Base-by-base conservation (phyloP, 2,329 filamentous ascomycete species). In the Fusarium sp. region DNA sequence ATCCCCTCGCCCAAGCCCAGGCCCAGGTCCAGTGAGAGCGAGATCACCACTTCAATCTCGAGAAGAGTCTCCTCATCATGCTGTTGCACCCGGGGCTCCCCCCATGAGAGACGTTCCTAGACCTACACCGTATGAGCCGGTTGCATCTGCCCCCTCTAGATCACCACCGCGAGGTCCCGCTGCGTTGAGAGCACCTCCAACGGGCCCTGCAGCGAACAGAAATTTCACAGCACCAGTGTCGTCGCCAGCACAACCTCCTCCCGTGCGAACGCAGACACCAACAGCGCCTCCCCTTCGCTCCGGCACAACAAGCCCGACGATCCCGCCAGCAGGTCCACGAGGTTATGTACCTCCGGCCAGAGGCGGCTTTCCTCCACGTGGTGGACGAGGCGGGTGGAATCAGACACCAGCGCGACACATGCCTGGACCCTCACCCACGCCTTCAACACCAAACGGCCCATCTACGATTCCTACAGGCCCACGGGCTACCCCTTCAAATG, bases 121-220 rank as follows among this genome's bases (percentile, higher is more conserved):
- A 40, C 74, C 75, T 53, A 74, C 65, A 31, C 79, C 67, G 38
- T 79, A 74, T 64, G 83, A 79, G 31, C 67, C 77, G 46, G 78
- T 78, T 11, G 70, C 75, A 6, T 71, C 77, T 33, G 71, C 55
- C n/a, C 64, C 78, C 16, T 73, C 79, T 16, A 82, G 83, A 71
- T 89, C 88, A 20, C 88, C 88, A 14, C 88, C 88, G 4, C 85
- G 87, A 60, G 88, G 87, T 0, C 88, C 88, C 31, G 87, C 88
- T 14, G 87, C 87, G 16, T 80, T 89, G 20, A 84, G 87, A 69
- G 84, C 83, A 14, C 86, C 87, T 22, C 87, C 88, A 4, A 88
- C 85, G 1, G 87, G 81, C 0, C 81, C 81, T 46, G 75, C 80
- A 7, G 80, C 79, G 35, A 78, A 77, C 24, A 82, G 85, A 74